Evolutionary conservation across 805 yeast species (phyloP).

Genomic region (Yamadazyma paraphyllophila): DNA sequence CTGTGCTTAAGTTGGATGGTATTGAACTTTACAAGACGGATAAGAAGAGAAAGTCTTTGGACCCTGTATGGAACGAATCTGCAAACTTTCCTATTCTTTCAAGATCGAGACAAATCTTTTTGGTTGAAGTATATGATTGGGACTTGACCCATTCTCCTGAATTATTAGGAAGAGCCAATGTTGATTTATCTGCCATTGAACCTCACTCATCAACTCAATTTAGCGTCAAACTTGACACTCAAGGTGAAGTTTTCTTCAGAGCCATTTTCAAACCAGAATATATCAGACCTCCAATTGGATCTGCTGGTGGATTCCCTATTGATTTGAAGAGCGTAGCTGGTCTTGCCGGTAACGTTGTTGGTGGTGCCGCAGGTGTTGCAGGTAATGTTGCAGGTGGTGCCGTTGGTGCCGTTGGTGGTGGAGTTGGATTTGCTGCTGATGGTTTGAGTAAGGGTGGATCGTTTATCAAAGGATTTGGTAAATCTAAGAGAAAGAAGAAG

Average conservation of each 20-base stretch:
- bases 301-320: conserved; percentile 39
- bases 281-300: conserved; percentile 55
- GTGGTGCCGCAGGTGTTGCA: conserved; percentile 31
- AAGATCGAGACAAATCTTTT: conserved; percentile 51
- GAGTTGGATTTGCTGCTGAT: conserved; percentile 44
- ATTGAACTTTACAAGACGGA: conserved; percentile 55
- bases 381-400: conserved; percentile 47
- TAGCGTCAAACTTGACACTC: conserved; percentile 55
- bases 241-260: conserved; percentile 56
- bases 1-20: conserved; percentile 52
- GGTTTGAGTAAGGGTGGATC: conserved; percentile 49
- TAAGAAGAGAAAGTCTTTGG: conserved; percentile 60
- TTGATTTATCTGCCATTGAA: conserved; percentile 52
- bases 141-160: conserved; percentile 73
- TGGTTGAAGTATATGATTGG: conserved; percentile 66
- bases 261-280: conserved; percentile 65
- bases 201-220: conserved; percentile 46
- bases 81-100: conserved; percentile 61
- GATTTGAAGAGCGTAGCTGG: conserved; percentile 41
- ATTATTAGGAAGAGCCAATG: conserved; percentile 48
- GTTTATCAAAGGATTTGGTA: conserved; percentile 32
- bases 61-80: conserved; percentile 76
- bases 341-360: conserved; percentile 43
- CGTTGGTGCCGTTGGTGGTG: conserved; percentile 46
- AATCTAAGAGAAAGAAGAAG: conserved; percentile 20